Conservation (phyloP, 768 basidiomycete genomes). For the Mycena haematopus region DNA sequence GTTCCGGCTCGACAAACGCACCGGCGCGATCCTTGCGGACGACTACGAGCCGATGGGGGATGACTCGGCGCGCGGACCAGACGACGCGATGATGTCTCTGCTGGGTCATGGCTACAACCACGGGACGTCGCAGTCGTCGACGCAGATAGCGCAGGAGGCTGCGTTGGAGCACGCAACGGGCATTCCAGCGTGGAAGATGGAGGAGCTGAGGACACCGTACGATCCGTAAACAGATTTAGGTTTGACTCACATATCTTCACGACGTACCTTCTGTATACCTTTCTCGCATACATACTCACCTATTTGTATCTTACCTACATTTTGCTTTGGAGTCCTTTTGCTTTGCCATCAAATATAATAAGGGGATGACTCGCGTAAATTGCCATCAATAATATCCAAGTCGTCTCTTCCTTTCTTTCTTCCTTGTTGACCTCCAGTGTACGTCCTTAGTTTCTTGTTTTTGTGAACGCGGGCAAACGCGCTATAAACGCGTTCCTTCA, state of each 20-base stretch:
- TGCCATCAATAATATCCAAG: background rate
- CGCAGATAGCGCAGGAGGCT: conserved; percentile 34
- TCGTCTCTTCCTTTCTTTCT: background rate
- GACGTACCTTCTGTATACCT: conserved; percentile 22
- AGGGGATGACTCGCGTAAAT: background rate
- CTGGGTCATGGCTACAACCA: conserved; percentile 37
- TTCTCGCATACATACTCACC: background rate
- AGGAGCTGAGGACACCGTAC: conserved; percentile 19
- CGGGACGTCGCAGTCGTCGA: conserved; percentile 34
- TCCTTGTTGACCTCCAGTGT: conserved; percentile 1
- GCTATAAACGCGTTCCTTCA: conserved; percentile 7
- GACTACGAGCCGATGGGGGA: conserved; percentile 42
- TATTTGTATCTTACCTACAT: conserved; percentile 1
- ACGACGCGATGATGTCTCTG: conserved; percentile 48
- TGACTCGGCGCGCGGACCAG: conserved; percentile 35
- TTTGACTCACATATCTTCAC: background rate
- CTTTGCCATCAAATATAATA: background rate
- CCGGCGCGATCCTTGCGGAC: conserved; percentile 68
- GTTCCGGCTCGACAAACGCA: conserved; percentile 62
- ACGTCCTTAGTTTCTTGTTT: background rate
- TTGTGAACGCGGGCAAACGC: background rate
- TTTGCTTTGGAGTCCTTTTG: background rate
- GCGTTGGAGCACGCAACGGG: conserved; percentile 20
- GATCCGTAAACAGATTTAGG: conserved; percentile 5
- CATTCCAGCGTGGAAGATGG: conserved; percentile 16